These are phyloP conservation scores for Thalassiosira livingstoniorum DNA, from an alignment of 352 stramenopile species.

Conservation along the genomic window DNA sequence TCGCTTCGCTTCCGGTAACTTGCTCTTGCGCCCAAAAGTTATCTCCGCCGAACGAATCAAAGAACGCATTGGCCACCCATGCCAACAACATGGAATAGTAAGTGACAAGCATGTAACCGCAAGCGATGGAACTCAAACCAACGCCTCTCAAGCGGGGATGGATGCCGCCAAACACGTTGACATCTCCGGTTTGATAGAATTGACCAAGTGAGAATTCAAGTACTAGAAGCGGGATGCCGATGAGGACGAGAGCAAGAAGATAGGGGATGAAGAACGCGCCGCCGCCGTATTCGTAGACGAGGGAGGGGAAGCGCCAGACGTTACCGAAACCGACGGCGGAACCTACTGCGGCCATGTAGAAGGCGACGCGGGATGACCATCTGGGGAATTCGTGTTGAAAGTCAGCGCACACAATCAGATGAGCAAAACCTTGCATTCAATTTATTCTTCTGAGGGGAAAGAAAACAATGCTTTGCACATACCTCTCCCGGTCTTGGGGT, in stretches of 20 bases:
- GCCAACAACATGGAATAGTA: constrained; percentile 50
- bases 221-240: constrained; percentile 62
- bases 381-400: no score
- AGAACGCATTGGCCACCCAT: constrained; percentile 63
- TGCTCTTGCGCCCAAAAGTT: constrained; percentile 55
- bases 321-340: constrained; percentile 75
- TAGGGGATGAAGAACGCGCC: constrained; percentile 81
- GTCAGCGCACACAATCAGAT: no score
- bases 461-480: no score
- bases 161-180: constrained; percentile 37
- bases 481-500: no score
- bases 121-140: constrained; percentile 28
- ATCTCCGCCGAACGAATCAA: constrained; percentile 54
- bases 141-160: constrained; percentile 34
- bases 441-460: no score
- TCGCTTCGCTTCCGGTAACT: constrained; percentile 59
- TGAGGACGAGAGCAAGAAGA: constrained; percentile 62
- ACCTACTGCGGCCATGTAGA: constrained; percentile 68
- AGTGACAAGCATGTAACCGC: constrained; percentile 38
- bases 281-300: constrained; percentile 67
- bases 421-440: no score
- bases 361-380: constrained; percentile 42
- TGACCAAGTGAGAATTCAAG: constrained; percentile 51
- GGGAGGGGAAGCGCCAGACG: constrained; percentile 70
- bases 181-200: constrained; percentile 53